Evolutionary conservation across 768 basidiomycete species (phyloP), one percentile per base, ranked within the genome.

Genomic region (Termitomyces sp.): DNA sequence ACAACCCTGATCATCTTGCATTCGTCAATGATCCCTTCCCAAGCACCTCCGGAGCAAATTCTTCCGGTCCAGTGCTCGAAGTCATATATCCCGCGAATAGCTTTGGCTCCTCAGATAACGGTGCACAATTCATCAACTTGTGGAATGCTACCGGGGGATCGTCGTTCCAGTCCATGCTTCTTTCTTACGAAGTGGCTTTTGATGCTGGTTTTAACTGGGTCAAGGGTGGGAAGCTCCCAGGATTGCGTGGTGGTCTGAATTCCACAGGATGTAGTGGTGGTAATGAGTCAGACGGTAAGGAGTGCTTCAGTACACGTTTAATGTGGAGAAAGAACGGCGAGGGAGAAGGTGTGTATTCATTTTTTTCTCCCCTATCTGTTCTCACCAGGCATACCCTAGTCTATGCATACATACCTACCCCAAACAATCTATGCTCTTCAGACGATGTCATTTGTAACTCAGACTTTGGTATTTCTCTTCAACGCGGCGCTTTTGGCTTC

Each of bases 141-240:
- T 91, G 88, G 86, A 88, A 91, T 64, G 76, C 80, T 7, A 79
- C 81, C 2, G 81, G 84, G 61, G 80, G 79, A 4, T 79, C 81
- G 32, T 72, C 74, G 20, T 90, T 89, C 66, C 76, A 83, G 63
- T 82, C 85, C 46, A 88, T 92, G 88, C 71, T 90, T 58, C 71
- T 91, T 17, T 80, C 85, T 8, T 92, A 92, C 72, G 89, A 92
- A 67, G 75, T 92, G 32, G 88, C 88, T 1, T 91, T 93, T 69
- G 84, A 86, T 61, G 51, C 72, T 0, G 74, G 71, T 46, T 93
- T 89, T 70, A 74, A 87, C 67, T 93, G 84, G 81, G 87, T 89
- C 34, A 86, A 86, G 67, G 83, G 88, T 31, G 89, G 88, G 25
- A 92, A 92, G 74, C 80, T 92, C 10, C 91, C 91, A 11, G 91